phyloP scores from a whole-genome alignment of 257 asterid genomes.

The Salvia hispanica region DNA sequence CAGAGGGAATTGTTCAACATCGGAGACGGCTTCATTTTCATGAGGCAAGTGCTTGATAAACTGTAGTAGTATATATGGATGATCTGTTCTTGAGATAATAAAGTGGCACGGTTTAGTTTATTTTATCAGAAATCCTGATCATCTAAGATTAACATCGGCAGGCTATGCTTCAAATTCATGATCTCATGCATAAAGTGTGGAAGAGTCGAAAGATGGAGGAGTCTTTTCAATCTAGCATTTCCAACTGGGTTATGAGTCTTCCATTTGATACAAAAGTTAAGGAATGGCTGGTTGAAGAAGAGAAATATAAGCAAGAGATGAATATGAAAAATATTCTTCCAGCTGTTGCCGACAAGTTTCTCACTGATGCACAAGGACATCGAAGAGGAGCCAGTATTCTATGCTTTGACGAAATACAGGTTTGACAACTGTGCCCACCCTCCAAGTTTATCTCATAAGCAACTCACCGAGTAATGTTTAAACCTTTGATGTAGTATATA shows the following conservation, averaged over 20 bases:
- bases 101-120: constrained; percentile 10
- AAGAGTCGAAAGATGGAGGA: constrained; percentile 61
- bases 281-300: constrained; percentile 96
- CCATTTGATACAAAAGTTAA: constrained; percentile 83
- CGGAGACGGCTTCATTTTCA: constrained; percentile 94
- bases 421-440: constrained; percentile 20
- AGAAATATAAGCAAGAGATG: constrained; percentile 78
- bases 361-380: constrained; percentile 58
- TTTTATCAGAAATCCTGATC: constrained; percentile 10
- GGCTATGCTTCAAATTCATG: constrained; percentile 97
- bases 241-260: constrained; percentile 83
- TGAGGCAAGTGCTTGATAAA: constrained; percentile 57
- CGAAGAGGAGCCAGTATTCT: constrained; percentile 79
- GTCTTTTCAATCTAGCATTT: constrained; percentile 67
- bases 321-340: constrained; percentile 87
- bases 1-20: constrained; percentile 85
- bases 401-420: constrained; percentile 98
- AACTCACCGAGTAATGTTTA: neutral
- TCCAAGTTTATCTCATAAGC: neutral
- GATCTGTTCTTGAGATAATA: constrained; percentile 2
- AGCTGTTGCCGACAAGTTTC: constrained; percentile 91
- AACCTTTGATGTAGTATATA: neutral
- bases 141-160: constrained; percentile 36
- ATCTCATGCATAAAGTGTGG: constrained; percentile 84
- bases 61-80: constrained; percentile 11